phyloP scores from a whole-genome alignment of 306 rosid genomes.

The Elaeagnus macrophylla region DNA sequence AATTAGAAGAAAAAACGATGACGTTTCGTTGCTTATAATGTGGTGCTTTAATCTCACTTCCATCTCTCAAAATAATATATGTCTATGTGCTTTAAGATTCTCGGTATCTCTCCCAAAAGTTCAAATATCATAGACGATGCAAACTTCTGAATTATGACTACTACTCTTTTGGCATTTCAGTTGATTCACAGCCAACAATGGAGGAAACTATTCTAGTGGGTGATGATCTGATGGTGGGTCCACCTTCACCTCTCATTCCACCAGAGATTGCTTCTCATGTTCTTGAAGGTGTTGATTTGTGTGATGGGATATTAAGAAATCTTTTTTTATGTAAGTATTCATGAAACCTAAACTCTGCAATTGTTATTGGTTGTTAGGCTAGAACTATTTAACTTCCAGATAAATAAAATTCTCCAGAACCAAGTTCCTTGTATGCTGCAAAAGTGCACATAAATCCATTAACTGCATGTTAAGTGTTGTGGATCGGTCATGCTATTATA shows the following conservation, averaged over 20 bases:
- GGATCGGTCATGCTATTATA: too few relatives aligned
- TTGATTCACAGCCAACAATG: slow-evolving; percentile 84
- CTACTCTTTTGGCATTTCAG: slow-evolving; percentile 40
- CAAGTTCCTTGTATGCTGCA: too few relatives aligned
- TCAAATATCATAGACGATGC: background rate
- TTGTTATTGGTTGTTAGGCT: background rate
- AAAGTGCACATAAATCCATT: too few relatives aligned
- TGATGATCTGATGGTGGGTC: slow-evolving; percentile 87
- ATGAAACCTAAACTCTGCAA: background rate
- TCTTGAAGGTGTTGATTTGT: slow-evolving; percentile 73
- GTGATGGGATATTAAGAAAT: slow-evolving; percentile 82
- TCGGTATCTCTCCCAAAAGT: background rate
- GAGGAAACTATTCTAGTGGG: slow-evolving; percentile 95
- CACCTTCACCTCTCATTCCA: slow-evolving; percentile 88
- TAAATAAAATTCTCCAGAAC: too few relatives aligned
- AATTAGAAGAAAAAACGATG: too few relatives aligned
- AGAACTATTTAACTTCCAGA: background rate
- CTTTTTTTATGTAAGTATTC: slow-evolving; percentile 65
- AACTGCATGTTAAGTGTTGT: too few relatives aligned
- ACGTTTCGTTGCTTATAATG: background rate
- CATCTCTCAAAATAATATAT: too few relatives aligned
- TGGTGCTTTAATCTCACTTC: background rate
- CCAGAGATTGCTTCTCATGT: slow-evolving; percentile 91
- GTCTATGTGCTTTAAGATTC: too few relatives aligned
- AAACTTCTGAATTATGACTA: background rate